Evolutionary conservation across 345 rosid species (phyloP), one percentile per base, ranked within the genome.

Genomic region (Theobroma cacao): DNA sequence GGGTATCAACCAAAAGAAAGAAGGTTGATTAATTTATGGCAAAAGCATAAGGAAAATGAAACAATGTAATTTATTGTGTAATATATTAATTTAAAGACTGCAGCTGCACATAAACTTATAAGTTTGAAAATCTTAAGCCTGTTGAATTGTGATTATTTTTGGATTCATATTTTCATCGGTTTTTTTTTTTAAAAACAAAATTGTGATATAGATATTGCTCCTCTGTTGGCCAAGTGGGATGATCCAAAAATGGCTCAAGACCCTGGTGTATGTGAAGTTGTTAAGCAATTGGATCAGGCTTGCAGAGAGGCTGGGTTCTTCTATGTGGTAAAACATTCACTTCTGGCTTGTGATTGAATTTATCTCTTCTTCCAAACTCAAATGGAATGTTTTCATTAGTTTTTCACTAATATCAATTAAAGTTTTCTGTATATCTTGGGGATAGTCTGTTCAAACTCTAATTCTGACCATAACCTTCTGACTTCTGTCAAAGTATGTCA

Each of bases 301-400:
- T 94, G 98, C 78, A 83, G 91, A 48, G 93, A 90, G 55, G 91
- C 95, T 31, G 97, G 98, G 7, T 94, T 94, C 84, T 94, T 94
- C 89, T 89, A 94, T 70, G 97, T 91, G 94, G 97, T 94, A 90
- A 36, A 36, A 5, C 38, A 36, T 2, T 2, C 38, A 72, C 38
- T 31, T 76, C 17, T 50, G 22, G 17, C n/a, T 67, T 40, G 63
- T 28, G 47, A 26, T 4, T n/a, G n/a, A n/a, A 41, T 41, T 41
- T 41, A 9, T 41, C 45, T 41, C 10, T 41, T 41, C 45, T 41
- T 41, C 10, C 45, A 41, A 41, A 41, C 45, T 41, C 45, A 41
- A 41, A 41, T 41, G 10, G 10, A 41, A 41, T 41, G 10, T 41
- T 41, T 41, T 1, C 10, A 41, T 41, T 41, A 8, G 45, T 41